Evolutionary conservation across 495 filamentous ascomycete species (phyloP).

Genomic region (Pyronema omphalodes): DNA sequence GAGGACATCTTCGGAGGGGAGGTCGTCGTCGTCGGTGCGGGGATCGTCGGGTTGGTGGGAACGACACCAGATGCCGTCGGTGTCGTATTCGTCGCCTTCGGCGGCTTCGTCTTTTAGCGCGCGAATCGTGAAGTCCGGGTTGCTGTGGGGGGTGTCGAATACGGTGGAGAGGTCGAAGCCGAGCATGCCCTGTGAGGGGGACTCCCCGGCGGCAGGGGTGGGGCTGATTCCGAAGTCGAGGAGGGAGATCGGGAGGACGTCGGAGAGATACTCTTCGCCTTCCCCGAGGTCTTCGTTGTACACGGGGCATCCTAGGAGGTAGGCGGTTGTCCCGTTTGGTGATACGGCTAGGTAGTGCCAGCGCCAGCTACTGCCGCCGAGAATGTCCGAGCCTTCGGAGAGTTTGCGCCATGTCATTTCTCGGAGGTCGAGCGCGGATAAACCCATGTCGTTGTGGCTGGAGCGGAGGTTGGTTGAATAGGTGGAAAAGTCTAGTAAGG

Average conservation of each 20-base stretch:
- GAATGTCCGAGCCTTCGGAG: conserved; percentile 82
- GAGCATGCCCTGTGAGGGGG: conserved; percentile 18
- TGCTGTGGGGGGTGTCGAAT: conserved; percentile 16
- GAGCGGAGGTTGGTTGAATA: conserved; percentile 66
- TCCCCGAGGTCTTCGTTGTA: conserved; percentile 38
- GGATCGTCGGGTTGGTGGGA: too few relatives aligned
- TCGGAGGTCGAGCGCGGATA: conserved; percentile 71
- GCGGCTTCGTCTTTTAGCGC: conserved; percentile 23
- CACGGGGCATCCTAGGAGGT: conserved; percentile 79
- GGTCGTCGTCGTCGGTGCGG: conserved; percentile 13
- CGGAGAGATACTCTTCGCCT: conserved; percentile 73
- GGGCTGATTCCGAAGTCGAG: conserved; percentile 26
- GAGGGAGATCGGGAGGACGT: conserved; percentile 81
- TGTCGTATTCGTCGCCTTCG: conserved; percentile 22
- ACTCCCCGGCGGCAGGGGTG: conserved; percentile 11
- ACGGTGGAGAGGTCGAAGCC: conserved; percentile 20
- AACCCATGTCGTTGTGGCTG: conserved; percentile 53
- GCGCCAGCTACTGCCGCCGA: conserved; percentile 56
- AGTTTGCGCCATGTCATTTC: conserved; percentile 82
- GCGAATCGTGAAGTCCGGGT: conserved; percentile 20
- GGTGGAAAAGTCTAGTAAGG: conserved; percentile 81
- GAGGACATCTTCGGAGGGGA: conserved; percentile 24
- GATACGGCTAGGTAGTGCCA: conserved; percentile 98
- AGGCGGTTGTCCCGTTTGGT: conserved; percentile 81
- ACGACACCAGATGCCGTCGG: conserved; percentile 16